Conservation (phyloP, 78 protist genomes). For the Dictyostelium intermedium region DNA sequence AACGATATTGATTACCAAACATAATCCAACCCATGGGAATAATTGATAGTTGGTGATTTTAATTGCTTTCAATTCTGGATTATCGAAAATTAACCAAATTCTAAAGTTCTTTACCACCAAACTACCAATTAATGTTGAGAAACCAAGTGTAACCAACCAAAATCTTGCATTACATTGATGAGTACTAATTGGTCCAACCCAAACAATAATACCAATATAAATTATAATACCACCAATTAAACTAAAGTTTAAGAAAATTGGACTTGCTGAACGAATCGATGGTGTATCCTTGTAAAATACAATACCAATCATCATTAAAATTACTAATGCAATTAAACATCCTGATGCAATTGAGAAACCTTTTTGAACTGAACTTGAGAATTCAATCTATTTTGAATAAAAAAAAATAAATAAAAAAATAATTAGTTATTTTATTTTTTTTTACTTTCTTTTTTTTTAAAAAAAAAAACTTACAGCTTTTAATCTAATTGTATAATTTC, state of each 20-base stretch:
- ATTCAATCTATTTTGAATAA: neutral
- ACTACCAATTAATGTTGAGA: slow-evolving; percentile 28
- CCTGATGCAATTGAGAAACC: slow-evolving; percentile 21
- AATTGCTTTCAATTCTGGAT: slow-evolving; percentile 50
- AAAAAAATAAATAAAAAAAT: neutral
- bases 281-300: neutral
- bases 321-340: neutral
- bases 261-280: slow-evolving; percentile 62
- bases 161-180: slow-evolving; percentile 18
- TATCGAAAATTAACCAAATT: slow-evolving; percentile 58
- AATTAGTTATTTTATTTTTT: neutral
- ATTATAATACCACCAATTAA: slow-evolving; percentile 49
- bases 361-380: neutral
- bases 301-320: neutral
- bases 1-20: neutral
- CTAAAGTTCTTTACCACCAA: slow-evolving; percentile 59
- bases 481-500: slow-evolving; percentile 21
- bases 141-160: slow-evolving; percentile 61
- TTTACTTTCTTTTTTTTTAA: too few relatives aligned
- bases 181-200: neutral
- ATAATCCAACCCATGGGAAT: slow-evolving; percentile 44
- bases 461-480: neutral
- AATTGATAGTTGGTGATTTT: slow-evolving; percentile 68
- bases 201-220: slow-evolving; percentile 35
- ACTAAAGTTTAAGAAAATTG: slow-evolving; percentile 19